phyloP scores from a whole-genome alignment of 441 rosid species.

The Sinapis alba region DNA sequence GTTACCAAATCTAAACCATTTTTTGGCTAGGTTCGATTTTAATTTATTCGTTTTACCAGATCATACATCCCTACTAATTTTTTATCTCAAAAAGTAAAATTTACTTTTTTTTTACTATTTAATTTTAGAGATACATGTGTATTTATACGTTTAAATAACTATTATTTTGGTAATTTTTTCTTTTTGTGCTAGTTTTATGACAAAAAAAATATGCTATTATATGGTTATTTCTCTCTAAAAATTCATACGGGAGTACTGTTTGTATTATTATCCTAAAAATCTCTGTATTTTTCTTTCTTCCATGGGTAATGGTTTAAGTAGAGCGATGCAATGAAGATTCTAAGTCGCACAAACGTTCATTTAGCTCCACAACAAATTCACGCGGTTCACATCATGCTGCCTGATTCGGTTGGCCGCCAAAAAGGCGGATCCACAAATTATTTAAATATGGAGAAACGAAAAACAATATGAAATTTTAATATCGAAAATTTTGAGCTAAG shows the following conservation, averaged over 20 bases:
- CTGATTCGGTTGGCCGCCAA: slow-evolving; percentile 3
- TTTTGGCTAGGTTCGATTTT: no score
- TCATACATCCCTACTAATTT: no score
- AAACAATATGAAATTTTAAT: not conserved
- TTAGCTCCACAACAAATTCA: slow-evolving; percentile 10
- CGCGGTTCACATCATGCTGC: slow-evolving; percentile 18
- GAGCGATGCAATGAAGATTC: slow-evolving; percentile 12
- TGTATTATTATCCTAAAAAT: not conserved
- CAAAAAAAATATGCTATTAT: no score
- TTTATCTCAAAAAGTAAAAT: no score
- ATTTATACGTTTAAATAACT: no score
- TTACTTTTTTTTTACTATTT: no score
- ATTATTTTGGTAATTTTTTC: no score
- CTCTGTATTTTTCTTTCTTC: not conserved
- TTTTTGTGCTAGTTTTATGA: no score
- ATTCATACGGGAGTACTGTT: not conserved
- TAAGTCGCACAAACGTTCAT: slow-evolving; percentile 20
- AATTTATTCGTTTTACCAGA: no score
- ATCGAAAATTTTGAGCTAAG: not conserved
- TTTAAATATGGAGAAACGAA: not conserved
- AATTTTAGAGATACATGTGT: no score
- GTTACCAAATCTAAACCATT: no score
- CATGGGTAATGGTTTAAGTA: not conserved
- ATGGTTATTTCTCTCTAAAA: no score
- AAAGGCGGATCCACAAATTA: not conserved